Evolutionary conservation across 2,329 filamentous ascomycete genomes (phyloP).

Genomic region (Westerdykella aurantiaca): DNA sequence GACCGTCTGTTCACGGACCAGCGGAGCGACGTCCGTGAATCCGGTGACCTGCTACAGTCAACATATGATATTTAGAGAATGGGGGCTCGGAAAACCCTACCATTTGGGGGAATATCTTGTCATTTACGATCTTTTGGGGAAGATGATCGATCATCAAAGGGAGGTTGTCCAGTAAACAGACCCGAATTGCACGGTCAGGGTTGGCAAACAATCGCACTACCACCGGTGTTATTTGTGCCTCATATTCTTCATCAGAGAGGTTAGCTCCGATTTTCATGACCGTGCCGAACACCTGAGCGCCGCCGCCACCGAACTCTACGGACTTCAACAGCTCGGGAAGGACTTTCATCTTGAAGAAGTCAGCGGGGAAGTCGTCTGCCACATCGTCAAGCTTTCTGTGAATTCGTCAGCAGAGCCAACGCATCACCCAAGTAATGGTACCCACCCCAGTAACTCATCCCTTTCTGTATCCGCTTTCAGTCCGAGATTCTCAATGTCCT

Average conservation of each 20-base stretch:
- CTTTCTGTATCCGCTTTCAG: constrained; percentile 80
- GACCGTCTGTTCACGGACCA: constrained; percentile 91
- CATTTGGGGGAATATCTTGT: constrained; percentile 94
- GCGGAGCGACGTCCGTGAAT: constrained; percentile 83
- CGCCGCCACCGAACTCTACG: constrained; percentile 95
- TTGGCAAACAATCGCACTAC: constrained; percentile 83
- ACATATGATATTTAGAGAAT: not conserved
- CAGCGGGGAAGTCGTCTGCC: constrained; percentile 91
- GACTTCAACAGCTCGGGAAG: constrained; percentile 94
- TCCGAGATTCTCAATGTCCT: constrained; percentile 87
- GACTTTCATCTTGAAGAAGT: constrained; percentile 97
- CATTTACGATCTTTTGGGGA: constrained; percentile 81
- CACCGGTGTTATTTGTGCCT: constrained; percentile 74
- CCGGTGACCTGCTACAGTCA: constrained; percentile 64
- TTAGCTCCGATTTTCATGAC: constrained; percentile 90
- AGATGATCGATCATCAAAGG: constrained; percentile 88
- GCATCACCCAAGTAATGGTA: not conserved
- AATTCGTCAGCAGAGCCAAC: constrained; percentile 6
- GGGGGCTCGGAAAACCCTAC: constrained; percentile 40
- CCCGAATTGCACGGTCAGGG: constrained; percentile 84
- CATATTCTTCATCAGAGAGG: constrained; percentile 83
- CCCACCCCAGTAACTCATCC: constrained; percentile 70
- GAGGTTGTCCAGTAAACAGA: constrained; percentile 83
- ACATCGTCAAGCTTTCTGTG: constrained; percentile 70
- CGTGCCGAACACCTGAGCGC: constrained; percentile 79